These are phyloP conservation scores for Asterella californica DNA, from an alignment of 225 moss, liverwort and hornwort species.

Conservation along the genomic window DNA sequence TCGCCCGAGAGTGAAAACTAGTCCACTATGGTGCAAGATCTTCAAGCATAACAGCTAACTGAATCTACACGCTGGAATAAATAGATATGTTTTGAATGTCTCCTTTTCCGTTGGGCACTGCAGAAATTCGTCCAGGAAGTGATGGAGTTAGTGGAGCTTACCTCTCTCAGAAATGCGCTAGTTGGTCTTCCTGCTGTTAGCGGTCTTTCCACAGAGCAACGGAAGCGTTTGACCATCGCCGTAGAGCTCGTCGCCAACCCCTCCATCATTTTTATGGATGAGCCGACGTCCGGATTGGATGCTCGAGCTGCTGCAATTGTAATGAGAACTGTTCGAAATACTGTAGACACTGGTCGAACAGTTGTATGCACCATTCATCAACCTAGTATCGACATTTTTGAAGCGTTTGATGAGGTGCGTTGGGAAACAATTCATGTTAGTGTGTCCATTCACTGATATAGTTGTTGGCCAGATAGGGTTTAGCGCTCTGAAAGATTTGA, in stretches of 20 bases:
- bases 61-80: neutral
- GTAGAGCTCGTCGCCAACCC: conserved; percentile 50
- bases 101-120: neutral
- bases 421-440: neutral
- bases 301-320: conserved; percentile 44
- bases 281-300: conserved; percentile 50
- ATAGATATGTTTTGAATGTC: neutral
- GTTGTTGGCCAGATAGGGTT: conserved; percentile 37
- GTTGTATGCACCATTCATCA: conserved; percentile 53
- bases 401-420: conserved; percentile 50
- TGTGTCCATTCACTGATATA: neutral
- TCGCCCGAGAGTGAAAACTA: too few species aligned
- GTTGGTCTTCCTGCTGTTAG: conserved; percentile 43
- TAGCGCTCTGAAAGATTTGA: conserved; percentile 22
- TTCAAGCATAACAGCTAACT: too few species aligned
- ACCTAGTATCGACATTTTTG: conserved; percentile 50
- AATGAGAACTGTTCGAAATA: conserved; percentile 44
- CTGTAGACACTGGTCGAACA: conserved; percentile 42
- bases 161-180: conserved; percentile 27
- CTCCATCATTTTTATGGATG: conserved; percentile 50
- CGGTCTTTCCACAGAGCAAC: conserved; percentile 45
- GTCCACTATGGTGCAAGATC: neutral
- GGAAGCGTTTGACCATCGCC: conserved; percentile 44
- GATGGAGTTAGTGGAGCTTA: conserved; percentile 43
- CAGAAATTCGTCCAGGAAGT: conserved; percentile 46